Base-by-base conservation (phyloP, 805 yeast genomes). In the Brettanomyces custersianus region DNA sequence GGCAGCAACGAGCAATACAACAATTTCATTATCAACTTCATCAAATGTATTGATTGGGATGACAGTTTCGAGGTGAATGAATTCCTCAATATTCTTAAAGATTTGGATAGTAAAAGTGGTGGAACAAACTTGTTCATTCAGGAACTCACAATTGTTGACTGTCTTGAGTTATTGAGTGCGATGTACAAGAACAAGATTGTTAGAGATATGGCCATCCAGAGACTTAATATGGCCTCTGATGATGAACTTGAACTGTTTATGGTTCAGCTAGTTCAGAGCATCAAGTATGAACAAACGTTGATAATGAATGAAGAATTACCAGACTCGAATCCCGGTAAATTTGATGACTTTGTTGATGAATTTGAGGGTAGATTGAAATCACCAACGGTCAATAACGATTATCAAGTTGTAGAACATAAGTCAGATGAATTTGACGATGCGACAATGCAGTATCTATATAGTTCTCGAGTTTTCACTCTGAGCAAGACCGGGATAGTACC, bases 221-320 rank as follows among this genome's bases (percentile, higher is more conserved):
- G 96, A 39, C 62, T 90, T 32, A 72, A 75, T 37, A 68, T 76
- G 40, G 95, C 96, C 0, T 70, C 75, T 24, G 92, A 85, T 47
- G 78, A 72, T 9, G 96, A 90, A 43, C 55, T 92, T 12, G 80
- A 83, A 38, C 65, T 88, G 41, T 92, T 85, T 49, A 61, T 92
- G 43, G 68, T 90, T 37, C 98, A 92, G 57, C 64, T 90, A 13
- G 97, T 90, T 0, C 96, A 88, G 51, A 94, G 95, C 0, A 70
- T 90, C 25, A 80, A 84, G 47, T 85, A 85, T 54, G 98, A 92
- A 49, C 48, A 46, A 26, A 39, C 45, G 9, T 55, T 47, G 24
- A 52, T 44, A 5, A 49, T 46, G 20, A 30, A 37, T 10, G 36
- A 42, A 2, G 35, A 30, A 12, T 38, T 20, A 2, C 32, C 22